Conservation (phyloP, 2,329 filamentous ascomycete genomes). For the Rugonectria rugulosa region DNA sequence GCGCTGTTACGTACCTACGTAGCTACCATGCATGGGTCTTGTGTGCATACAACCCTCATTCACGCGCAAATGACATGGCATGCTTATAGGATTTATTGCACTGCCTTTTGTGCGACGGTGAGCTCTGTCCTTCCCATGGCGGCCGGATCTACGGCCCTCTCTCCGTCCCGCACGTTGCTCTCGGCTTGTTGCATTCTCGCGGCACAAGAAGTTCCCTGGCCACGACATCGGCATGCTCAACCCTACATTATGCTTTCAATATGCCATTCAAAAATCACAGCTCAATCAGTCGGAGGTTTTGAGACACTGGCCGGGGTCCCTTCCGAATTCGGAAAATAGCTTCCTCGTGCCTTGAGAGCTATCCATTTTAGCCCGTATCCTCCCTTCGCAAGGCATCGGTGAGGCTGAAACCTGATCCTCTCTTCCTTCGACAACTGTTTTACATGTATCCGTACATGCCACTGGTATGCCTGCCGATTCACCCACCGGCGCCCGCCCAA, state of each 20-base stretch:
- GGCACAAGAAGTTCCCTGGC: slow-evolving; percentile 10
- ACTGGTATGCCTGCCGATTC: neutral
- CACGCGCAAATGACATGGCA: slow-evolving; percentile 32
- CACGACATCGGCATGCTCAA: neutral
- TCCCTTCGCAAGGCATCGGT: neutral
- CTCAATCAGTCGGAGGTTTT: slow-evolving; percentile 29
- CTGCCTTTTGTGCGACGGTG: slow-evolving; percentile 29
- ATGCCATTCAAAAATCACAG: slow-evolving; percentile 8
- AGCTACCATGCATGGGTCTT: slow-evolving; percentile 36
- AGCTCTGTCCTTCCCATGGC: slow-evolving; percentile 4
- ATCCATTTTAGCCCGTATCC: neutral
- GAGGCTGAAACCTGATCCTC: slow-evolving; percentile 9
- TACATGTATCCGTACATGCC: neutral
- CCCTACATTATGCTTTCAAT: slow-evolving; percentile 7
- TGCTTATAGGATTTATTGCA: slow-evolving; percentile 28
- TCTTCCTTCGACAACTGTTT: neutral
- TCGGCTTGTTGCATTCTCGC: neutral
- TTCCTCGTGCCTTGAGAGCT: neutral
- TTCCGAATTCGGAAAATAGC: slow-evolving; percentile 9
- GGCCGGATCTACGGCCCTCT: slow-evolving; percentile 22
- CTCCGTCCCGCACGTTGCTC: slow-evolving; percentile 4
- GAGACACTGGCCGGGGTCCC: neutral
- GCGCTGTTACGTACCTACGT: slow-evolving; percentile 36
- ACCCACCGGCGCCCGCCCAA: neutral
- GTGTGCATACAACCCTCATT: slow-evolving; percentile 37